phyloP scores from a whole-genome alignment of 192 early-diverging fungal genomes.

The Coemansia sp. region DNA sequence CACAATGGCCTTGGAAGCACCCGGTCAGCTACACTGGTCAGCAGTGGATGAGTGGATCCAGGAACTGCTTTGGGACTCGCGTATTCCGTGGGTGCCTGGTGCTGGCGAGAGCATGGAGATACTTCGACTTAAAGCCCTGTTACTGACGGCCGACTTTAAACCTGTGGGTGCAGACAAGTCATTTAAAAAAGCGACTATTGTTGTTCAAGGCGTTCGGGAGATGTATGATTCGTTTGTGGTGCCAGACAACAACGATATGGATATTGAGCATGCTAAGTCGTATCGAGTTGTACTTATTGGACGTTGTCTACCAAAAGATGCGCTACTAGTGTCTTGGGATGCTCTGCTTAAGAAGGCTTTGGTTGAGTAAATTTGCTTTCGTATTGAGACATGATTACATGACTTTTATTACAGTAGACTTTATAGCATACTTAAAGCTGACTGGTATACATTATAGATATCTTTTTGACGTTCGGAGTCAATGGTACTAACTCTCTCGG shows the following conservation, averaged over 20 bases:
- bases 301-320: slow-evolving; percentile 30
- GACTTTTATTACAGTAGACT: too few relatives aligned
- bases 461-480: too few relatives aligned
- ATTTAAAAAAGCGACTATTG: slow-evolving; percentile 30
- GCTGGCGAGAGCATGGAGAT: slow-evolving; percentile 40
- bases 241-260: slow-evolving; percentile 2
- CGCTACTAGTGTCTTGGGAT: slow-evolving; percentile 31
- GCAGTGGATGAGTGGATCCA: slow-evolving; percentile 78
- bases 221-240: slow-evolving; percentile 58
- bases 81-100: slow-evolving; percentile 35
- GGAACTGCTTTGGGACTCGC: slow-evolving; percentile 62
- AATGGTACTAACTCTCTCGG: too few relatives aligned
- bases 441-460: too few relatives aligned
- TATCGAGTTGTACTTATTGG: slow-evolving; percentile 49
- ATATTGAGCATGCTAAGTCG: neutral
- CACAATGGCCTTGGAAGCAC: slow-evolving; percentile 59
- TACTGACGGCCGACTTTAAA: slow-evolving; percentile 37
- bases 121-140: slow-evolving; percentile 60
- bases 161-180: slow-evolving; percentile 28
- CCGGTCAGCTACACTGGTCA: slow-evolving; percentile 47
- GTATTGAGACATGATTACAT: too few relatives aligned
- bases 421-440: too few relatives aligned
- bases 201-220: slow-evolving; percentile 66
- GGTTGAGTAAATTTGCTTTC: neutral
- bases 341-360: slow-evolving; percentile 18